Percentiles rank a stretch among this genome's conserved stretches.
phyloP scores from a whole-genome alignment of 352 stramenopile genomes.

The Phytophthora crassamura region DNA sequence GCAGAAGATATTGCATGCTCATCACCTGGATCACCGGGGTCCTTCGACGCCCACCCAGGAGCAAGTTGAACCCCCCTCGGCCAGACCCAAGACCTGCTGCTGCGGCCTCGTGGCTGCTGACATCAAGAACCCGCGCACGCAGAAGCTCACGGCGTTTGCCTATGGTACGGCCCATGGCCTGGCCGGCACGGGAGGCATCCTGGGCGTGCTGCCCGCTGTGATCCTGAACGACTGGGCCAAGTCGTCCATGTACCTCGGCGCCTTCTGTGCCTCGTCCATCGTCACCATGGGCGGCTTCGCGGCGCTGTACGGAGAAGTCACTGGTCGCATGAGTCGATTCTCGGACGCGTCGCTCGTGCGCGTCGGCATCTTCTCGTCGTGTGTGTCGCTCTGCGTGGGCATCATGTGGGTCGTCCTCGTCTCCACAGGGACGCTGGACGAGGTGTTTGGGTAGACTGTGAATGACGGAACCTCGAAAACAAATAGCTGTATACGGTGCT shows the following conservation, averaged over 20 bases:
- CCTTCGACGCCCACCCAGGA: conserved; percentile 4
- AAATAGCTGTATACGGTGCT: no score
- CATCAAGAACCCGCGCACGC: conserved; percentile 65
- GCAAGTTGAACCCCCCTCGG: neutral
- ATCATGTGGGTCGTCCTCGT: conserved; percentile 77
- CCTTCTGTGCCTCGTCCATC: conserved; percentile 89
- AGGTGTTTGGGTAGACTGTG: conserved; percentile 65
- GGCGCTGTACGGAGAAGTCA: conserved; percentile 77
- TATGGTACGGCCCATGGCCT: conserved; percentile 91
- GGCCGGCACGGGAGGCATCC: conserved; percentile 65
- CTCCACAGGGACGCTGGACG: conserved; percentile 69
- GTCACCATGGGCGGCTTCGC: conserved; percentile 91
- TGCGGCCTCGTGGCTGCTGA: conserved; percentile 50
- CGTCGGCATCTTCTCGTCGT: conserved; percentile 71
- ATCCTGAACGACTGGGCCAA: conserved; percentile 80
- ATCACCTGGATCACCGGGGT: conserved; percentile 45
- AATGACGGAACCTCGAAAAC: no score
- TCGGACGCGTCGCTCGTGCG: conserved; percentile 63
- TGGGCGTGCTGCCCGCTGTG: conserved; percentile 89
- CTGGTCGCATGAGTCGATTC: conserved; percentile 63
- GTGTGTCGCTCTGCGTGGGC: conserved; percentile 70
- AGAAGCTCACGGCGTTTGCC: conserved; percentile 75
- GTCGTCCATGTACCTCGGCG: conserved; percentile 78
- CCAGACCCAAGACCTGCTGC: conserved; percentile 38
- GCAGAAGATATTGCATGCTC: conserved; percentile 47